A percentile compares a stretch with the other conserved stretches of the same genome.
These are phyloP conservation scores for Colletotrichum paranaense DNA, from an alignment of 2,329 filamentous ascomycete species.

Conservation along the genomic window DNA sequence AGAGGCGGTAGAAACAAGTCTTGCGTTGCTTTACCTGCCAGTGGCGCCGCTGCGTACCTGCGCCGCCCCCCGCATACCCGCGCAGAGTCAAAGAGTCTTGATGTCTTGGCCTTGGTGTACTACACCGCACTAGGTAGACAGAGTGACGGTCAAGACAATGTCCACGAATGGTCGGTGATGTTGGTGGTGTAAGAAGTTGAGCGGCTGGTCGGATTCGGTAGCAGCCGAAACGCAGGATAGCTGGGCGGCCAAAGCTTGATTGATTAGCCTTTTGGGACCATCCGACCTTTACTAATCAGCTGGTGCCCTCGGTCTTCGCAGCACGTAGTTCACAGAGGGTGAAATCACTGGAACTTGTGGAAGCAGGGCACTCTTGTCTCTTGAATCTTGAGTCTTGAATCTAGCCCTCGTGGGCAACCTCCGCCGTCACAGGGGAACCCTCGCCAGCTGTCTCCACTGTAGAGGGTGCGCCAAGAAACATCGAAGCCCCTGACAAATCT, in stretches of 20 bases:
- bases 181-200: neutral
- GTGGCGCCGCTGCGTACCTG: neutral
- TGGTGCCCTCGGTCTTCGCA: neutral
- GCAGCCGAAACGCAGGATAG: conserved; percentile 29
- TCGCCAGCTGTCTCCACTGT: neutral
- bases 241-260: conserved; percentile 23
- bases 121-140: neutral
- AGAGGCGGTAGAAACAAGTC: conserved; percentile 4
- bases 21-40: neutral
- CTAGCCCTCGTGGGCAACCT: neutral
- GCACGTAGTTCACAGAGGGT: neutral
- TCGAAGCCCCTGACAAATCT: conserved; percentile 27
- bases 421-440: neutral
- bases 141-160: no score
- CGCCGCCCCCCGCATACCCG: neutral
- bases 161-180: no score
- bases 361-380: no score
- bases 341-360: no score
- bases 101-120: neutral
- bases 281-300: neutral
- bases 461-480: conserved; percentile 14
- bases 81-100: neutral
- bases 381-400: no score
- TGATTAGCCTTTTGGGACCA: neutral
- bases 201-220: conserved; percentile 22